phyloP scores from a whole-genome alignment of 768 basidiomycete genomes.

The Pulveroboletus sp. region DNA sequence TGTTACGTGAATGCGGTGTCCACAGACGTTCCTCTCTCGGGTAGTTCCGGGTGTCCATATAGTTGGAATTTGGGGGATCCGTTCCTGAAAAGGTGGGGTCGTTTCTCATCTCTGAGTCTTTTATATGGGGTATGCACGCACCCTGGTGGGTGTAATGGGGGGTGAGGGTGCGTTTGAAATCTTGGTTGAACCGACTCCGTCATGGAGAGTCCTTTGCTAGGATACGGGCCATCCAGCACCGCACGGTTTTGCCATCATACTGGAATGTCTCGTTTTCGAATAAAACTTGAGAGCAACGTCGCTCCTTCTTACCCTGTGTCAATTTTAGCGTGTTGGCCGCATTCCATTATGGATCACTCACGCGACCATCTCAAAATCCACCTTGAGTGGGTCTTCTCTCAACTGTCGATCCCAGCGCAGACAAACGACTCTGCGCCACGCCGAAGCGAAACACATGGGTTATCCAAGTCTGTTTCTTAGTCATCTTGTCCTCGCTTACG shows the following conservation, averaged over 20 bases:
- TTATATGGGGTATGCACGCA: neutral
- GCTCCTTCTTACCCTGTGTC: neutral
- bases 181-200: neutral
- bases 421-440: constrained; percentile 32
- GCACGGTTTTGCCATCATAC: constrained; percentile 6
- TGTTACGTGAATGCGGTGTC: constrained; percentile 55
- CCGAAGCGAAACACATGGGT: constrained; percentile 28
- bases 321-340: constrained; percentile 55
- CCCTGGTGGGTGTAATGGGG: constrained; percentile 8
- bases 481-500: neutral
- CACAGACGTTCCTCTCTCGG: constrained; percentile 58
- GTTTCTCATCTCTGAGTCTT: neutral
- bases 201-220: neutral
- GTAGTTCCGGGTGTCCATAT: constrained; percentile 54
- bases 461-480: constrained; percentile 25
- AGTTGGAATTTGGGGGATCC: constrained; percentile 78
- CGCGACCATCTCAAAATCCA: constrained; percentile 61
- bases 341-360: constrained; percentile 71
- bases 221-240: constrained; percentile 1
- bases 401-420: constrained; percentile 59
- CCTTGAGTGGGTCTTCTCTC: constrained; percentile 70
- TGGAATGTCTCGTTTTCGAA: neutral
- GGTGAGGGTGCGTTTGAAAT: neutral
- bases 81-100: constrained; percentile 65
- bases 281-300: no score